Evolutionary conservation across 2,329 filamentous ascomycete species (phyloP).

Genomic region (Neonectria neomacrospora): DNA sequence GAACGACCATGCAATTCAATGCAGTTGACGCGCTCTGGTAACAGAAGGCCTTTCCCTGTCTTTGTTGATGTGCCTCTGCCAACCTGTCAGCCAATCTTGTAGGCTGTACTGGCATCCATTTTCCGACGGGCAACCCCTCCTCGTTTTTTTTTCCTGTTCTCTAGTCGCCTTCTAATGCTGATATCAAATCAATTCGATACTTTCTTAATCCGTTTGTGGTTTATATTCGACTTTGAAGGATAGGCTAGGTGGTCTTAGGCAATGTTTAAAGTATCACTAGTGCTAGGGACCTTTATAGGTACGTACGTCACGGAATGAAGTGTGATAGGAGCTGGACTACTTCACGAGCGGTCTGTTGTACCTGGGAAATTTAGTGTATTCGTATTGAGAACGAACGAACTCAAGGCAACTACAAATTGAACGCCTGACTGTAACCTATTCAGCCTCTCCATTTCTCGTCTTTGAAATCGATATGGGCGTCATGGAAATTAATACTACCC

Average conservation of each 20-base stretch:
- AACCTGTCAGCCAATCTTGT: constrained; percentile 21
- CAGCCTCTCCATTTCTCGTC: constrained; percentile 10
- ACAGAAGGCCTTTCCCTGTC: constrained; percentile 20
- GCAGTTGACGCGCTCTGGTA: constrained; percentile 36
- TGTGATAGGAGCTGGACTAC: neutral
- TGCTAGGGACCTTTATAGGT: neutral
- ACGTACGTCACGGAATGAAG: neutral
- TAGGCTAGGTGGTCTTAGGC: neutral
- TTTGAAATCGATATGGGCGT: constrained; percentile 3
- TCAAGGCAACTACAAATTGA: constrained; percentile 13
- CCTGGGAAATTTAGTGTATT: neutral
- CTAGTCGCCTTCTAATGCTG: constrained; percentile 73
- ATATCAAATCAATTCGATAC: constrained; percentile 64
- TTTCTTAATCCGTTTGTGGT: constrained; percentile 39
- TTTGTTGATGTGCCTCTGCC: constrained; percentile 16
- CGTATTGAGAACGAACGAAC: constrained; percentile 1
- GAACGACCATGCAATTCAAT: constrained; percentile 37
- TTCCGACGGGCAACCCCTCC: constrained; percentile 44
- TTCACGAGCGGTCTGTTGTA: neutral
- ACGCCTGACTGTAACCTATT: constrained; percentile 21
- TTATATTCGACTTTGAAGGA: no score
- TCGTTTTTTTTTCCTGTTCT: constrained; percentile 58
- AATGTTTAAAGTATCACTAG: neutral
- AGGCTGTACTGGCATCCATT: constrained; percentile 45
- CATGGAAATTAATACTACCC: constrained; percentile 21